phyloP scores from a whole-genome alignment of 2,329 filamentous ascomycete species.

The Parastagonospora avenae region DNA sequence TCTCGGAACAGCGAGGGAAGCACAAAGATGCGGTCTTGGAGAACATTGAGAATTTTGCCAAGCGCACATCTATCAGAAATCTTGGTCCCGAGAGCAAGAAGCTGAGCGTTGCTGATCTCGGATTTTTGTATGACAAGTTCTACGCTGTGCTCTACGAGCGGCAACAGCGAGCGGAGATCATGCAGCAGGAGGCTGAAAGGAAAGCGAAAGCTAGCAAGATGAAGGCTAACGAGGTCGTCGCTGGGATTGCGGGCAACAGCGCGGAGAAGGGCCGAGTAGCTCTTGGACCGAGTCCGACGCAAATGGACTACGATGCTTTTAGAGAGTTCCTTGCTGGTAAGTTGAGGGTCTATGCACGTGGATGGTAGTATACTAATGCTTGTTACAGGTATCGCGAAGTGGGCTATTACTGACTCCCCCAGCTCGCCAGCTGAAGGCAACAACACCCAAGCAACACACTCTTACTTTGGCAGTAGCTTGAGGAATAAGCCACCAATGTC shows the following conservation, averaged over 20 bases:
- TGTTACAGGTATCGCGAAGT: constrained; percentile 74
- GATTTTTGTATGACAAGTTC: constrained; percentile 91
- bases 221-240: constrained; percentile 57
- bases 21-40: constrained; percentile 94
- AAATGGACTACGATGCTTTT: constrained; percentile 98
- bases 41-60: constrained; percentile 96
- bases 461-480: constrained; percentile 59
- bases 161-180: constrained; percentile 78
- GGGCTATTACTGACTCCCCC: constrained; percentile 89
- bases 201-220: constrained; percentile 67
- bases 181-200: constrained; percentile 70
- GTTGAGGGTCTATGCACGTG: constrained; percentile 2
- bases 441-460: constrained; percentile 59
- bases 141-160: constrained; percentile 91
- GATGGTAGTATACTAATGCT: constrained; percentile 8
- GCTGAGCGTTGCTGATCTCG: constrained; percentile 81
- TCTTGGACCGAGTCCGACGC: constrained; percentile 82
- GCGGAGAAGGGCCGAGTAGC: constrained; percentile 86
- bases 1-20: constrained; percentile 84
- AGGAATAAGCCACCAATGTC: constrained; percentile 51
- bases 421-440: constrained; percentile 60
- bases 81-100: constrained; percentile 95
- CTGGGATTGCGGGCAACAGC: constrained; percentile 54
- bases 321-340: constrained; percentile 81
- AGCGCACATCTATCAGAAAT: constrained; percentile 94